Base-by-base conservation (phyloP, 2,329 filamentous ascomycete genomes). In the Eutypella sp. region DNA sequence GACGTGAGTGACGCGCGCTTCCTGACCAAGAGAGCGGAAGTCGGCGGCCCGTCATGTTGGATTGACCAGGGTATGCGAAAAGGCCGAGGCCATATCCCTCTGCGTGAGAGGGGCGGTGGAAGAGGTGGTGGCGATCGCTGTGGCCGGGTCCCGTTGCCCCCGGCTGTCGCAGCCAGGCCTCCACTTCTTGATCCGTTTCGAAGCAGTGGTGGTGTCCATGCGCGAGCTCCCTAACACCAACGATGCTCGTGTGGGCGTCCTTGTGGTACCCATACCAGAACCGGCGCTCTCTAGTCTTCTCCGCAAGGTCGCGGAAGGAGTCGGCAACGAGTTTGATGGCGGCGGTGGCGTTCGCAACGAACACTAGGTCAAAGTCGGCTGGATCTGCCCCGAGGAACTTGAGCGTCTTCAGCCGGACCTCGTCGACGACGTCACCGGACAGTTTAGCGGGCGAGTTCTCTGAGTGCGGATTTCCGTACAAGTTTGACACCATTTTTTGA, bases 301-400 rank as follows among this genome's bases (percentile, higher is more conserved):
- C 72, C 2, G 73, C 70, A 22, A 78, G 65, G 52, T 79, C 77
- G 23, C 72, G 67, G 54, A 83, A 78, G 27, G 70, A 71, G 40
- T 82, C 81, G 37, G 72, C 74, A 13, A 65, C 62, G 18, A 96
- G 69, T 66, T 96, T 97, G 57, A 96, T 85, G 6, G 84, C 91
- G 3, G 91, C 89, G 0, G 92, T 97, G 18, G 92, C 87, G 65
- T 97, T 97, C 29, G 89, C 83, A 22, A 95, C 89, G 62, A 97
- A 97, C 1, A 96, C 69, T 10, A 84, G 68, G 53, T 83, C 79
- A 55, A 78, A 84, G 42, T 82, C 68, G 31, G 70, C 67, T 2
- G 79, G 74, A 52, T 78, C 71, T 16, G 81, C 81, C 37, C 76
- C 75, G 49, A 84, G 74, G 60, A 83, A 82, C 3, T 62, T 59